A percentile compares a stretch with the other conserved stretches of the same genome.
Evolutionary conservation across 2,329 filamentous ascomycete species (phyloP).

Genomic region (Pestalotiopsis sp.): DNA sequence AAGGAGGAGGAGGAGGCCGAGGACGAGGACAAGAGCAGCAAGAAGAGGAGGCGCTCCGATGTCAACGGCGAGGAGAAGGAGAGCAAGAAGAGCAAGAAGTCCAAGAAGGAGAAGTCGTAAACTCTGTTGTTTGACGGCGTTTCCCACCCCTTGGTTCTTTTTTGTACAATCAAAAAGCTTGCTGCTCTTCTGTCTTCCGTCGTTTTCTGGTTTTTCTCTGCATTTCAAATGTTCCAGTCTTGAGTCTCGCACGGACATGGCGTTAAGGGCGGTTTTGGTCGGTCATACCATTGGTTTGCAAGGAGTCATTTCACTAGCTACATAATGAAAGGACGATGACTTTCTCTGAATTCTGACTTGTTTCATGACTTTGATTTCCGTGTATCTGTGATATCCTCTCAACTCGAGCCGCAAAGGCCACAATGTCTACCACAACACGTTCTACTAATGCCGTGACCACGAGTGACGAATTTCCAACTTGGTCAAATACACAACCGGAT

Average conservation of each 20-base stretch:
- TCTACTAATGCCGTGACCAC: fast-evolving
- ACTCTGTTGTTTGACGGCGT: constrained; percentile 40
- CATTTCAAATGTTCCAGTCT: neutral
- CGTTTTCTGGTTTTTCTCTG: neutral
- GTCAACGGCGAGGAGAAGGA: constrained; percentile 45
- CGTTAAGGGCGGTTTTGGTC: constrained; percentile 7
- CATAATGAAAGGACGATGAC: constrained; percentile 3
- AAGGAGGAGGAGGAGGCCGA: constrained; percentile 56
- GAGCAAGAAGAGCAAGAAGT: constrained; percentile 68
- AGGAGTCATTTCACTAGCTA: constrained; percentile 8
- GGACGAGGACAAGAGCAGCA: constrained; percentile 51
- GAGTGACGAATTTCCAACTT: too few relatives aligned
- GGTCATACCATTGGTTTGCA: constrained; percentile 12
- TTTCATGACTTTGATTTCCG: too few relatives aligned
- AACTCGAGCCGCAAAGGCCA: too few relatives aligned
- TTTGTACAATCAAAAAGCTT: constrained; percentile 17
- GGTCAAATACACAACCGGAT: too few relatives aligned
- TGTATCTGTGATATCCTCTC: too few relatives aligned
- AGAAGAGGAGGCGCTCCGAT: constrained; percentile 67
- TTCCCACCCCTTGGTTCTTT: constrained; percentile 24
- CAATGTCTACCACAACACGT: too few relatives aligned
- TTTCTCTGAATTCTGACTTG: neutral
- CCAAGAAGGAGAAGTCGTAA: constrained; percentile 64
- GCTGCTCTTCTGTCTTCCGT: neutral
- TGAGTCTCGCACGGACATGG: constrained; percentile 4